These are phyloP conservation scores for Paraconiothyrium brasiliense DNA, from an alignment of 2,329 filamentous ascomycete species.

Conservation along the genomic window DNA sequence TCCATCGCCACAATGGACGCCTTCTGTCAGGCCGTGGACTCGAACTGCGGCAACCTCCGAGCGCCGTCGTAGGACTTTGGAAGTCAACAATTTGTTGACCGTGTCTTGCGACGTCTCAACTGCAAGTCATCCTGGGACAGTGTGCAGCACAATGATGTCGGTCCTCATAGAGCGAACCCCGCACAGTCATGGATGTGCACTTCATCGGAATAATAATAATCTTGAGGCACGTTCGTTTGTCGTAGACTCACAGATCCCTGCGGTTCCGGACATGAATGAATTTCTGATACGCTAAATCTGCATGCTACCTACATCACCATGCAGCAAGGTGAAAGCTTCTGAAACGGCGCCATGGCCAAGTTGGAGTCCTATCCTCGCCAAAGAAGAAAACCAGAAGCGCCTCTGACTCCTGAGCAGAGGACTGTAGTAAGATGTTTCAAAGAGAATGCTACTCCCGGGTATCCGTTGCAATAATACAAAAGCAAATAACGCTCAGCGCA, in stretches of 20 bases:
- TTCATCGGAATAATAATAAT: conserved; percentile 4
- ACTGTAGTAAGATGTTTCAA: conserved; percentile 2
- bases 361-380: not conserved
- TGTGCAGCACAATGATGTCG: not conserved
- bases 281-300: conserved; percentile 13
- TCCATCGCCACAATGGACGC: not conserved
- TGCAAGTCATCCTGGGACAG: not conserved
- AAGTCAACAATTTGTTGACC: not conserved
- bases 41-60: not conserved
- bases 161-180: not conserved
- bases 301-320: conserved; percentile 4
- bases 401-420: not conserved
- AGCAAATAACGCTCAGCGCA: conserved; percentile 4
- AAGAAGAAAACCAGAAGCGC: not conserved
- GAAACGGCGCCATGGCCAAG: conserved; percentile 14
- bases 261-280: conserved; percentile 6
- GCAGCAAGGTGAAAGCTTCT: conserved; percentile 3
- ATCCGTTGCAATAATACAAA: conserved; percentile 16
- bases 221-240: conserved; percentile 1
- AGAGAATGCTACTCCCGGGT: conserved; percentile 12
- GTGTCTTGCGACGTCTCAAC: not conserved
- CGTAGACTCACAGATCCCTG: conserved; percentile 13
- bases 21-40: not conserved
- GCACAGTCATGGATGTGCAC: conserved; percentile 2
- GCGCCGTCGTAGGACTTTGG: not conserved